Evolutionary conservation across 345 rosid genomes (phyloP).

Genomic region (Xanthoceras sorbifolium): DNA sequence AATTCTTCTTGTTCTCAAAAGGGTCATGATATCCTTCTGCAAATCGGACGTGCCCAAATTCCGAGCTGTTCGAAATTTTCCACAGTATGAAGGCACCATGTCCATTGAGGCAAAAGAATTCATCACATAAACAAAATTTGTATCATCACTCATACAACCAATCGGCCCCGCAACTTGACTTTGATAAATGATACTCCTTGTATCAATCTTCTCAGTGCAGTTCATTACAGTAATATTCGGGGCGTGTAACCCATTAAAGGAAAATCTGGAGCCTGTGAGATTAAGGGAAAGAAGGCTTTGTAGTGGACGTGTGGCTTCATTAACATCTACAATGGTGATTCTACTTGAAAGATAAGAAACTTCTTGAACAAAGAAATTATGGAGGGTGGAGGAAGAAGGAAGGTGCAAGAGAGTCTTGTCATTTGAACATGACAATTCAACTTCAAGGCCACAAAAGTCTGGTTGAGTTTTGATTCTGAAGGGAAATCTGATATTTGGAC

Average conservation of each 20-base stretch:
- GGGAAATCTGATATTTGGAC: constrained; percentile 4
- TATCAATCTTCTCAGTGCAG: neutral
- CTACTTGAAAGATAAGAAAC: neutral
- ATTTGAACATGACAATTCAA: constrained; percentile 3
- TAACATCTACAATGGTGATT: neutral
- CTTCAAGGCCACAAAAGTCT: neutral
- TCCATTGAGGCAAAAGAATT: rapidly evolving
- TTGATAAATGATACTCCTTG: rapidly evolving
- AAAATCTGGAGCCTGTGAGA: neutral
- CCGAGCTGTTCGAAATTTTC: neutral
- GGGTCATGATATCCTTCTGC: too few relatives aligned
- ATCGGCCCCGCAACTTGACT: neutral
- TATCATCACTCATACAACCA: neutral
- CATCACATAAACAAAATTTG: neutral
- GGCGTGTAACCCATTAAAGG: rapidly evolving
- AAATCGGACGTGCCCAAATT: neutral
- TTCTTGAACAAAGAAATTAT: neutral
- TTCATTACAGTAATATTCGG: neutral
- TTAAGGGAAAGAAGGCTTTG: neutral
- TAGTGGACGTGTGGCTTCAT: neutral
- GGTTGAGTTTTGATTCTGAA: neutral
- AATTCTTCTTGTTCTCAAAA: neutral
- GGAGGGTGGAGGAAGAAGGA: neutral
- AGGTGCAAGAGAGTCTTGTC: neutral
- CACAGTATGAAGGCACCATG: neutral